A percentile compares a stretch with the other conserved stretches of the same genome.
phyloP scores from a whole-genome alignment of 768 basidiomycete species.

The Polyporus arcularius region DNA sequence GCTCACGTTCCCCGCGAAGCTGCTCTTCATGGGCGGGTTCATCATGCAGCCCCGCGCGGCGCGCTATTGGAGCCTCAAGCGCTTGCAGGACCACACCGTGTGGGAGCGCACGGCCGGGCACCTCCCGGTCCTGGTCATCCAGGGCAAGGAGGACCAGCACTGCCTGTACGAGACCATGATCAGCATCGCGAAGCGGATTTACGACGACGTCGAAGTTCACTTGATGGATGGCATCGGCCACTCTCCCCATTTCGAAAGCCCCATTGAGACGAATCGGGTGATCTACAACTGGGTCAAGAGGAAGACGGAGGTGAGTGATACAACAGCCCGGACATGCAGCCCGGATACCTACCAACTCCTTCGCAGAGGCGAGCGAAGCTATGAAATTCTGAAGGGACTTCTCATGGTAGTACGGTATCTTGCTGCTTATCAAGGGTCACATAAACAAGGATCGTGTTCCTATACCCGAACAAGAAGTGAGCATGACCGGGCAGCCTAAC shows the following conservation, averaged over 20 bases:
- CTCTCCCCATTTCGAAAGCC: constrained; percentile 22
- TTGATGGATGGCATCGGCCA: constrained; percentile 26
- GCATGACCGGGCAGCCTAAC: no score
- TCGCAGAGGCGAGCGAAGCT: no score
- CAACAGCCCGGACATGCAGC: no score
- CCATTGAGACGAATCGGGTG: constrained; percentile 19
- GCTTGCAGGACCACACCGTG: constrained; percentile 24
- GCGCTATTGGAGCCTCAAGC: constrained; percentile 18
- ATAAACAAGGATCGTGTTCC: no score
- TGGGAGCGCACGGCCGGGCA: constrained; percentile 22
- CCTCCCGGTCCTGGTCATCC: constrained; percentile 24
- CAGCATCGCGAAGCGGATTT: constrained; percentile 13
- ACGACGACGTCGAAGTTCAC: constrained; percentile 18
- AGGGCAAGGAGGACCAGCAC: constrained; percentile 26
- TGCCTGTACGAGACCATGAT: constrained; percentile 19
- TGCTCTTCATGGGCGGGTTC: constrained; percentile 26
- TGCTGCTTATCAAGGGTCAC: no score
- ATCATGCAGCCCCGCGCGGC: constrained; percentile 21
- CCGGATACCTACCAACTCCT: no score
- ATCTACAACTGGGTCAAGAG: constrained; percentile 31
- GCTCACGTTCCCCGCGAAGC: constrained; percentile 21
- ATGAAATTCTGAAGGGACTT: no score
- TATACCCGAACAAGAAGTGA: no score
- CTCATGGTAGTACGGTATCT: no score
- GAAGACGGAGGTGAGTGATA: neutral